These are phyloP conservation scores for Talaromyces rugulosus DNA, from an alignment of 2,329 filamentous ascomycete genomes.

Conservation along the genomic window DNA sequence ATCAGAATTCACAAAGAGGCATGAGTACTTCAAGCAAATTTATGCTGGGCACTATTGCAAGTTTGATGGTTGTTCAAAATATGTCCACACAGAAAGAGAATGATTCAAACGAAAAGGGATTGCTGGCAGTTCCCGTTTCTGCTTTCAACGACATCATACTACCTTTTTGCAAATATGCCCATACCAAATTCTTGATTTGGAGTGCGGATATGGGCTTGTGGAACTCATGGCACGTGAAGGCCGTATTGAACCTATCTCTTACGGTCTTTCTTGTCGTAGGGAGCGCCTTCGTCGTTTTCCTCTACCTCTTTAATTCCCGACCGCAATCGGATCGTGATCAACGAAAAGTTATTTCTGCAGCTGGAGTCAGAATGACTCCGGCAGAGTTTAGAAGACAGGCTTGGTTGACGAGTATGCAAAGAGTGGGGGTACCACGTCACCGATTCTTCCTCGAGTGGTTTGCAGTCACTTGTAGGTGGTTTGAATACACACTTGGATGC, in stretches of 20 bases:
- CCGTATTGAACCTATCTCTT: slow-evolving; percentile 44
- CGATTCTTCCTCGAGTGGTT: slow-evolving; percentile 81
- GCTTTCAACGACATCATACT: slow-evolving; percentile 43
- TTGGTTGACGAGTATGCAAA: slow-evolving; percentile 90
- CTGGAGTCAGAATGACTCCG: slow-evolving; percentile 52
- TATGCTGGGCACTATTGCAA: slow-evolving; percentile 88
- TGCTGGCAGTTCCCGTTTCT: slow-evolving; percentile 61
- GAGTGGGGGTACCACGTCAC: slow-evolving; percentile 84
- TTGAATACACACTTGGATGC: slow-evolving; percentile 77
- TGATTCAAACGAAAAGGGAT: slow-evolving; percentile 61
- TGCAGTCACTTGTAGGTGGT: slow-evolving; percentile 72
- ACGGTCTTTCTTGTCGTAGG: slow-evolving; percentile 49
- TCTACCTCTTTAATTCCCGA: slow-evolving; percentile 55
- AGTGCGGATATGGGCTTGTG: slow-evolving; percentile 22
- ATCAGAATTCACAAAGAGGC: slow-evolving; percentile 41
- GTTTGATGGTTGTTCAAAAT: slow-evolving; percentile 86
- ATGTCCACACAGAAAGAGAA: slow-evolving; percentile 62
- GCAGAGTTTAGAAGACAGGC: slow-evolving; percentile 82
- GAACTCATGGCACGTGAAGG: slow-evolving; percentile 35
- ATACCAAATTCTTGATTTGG: slow-evolving; percentile 14
- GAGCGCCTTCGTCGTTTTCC: slow-evolving; percentile 54
- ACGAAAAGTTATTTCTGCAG: slow-evolving; percentile 25
- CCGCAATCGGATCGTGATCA: slow-evolving; percentile 50
- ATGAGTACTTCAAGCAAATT: slow-evolving; percentile 64
- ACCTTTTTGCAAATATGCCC: slow-evolving; percentile 21